Conservation (phyloP, 257 asterid species). For the Nicotiana obtusifolia region DNA sequence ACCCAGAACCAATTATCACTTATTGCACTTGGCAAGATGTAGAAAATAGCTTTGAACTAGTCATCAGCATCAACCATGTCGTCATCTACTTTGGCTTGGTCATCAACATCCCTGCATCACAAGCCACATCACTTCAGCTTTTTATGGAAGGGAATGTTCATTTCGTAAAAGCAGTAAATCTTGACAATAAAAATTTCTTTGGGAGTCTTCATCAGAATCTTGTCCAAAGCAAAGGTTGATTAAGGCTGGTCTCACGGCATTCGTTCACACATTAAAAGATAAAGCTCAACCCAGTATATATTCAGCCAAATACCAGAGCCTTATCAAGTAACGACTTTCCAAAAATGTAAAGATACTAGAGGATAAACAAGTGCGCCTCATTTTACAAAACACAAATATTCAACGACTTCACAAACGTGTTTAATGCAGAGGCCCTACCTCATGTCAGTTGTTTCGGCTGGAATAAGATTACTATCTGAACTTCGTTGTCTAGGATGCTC, state of each 20-base stretch:
- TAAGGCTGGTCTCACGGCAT: background rate
- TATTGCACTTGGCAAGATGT: background rate
- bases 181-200: background rate
- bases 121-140: background rate
- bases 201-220: background rate
- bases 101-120: constrained; percentile 34
- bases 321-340: background rate
- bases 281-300: background rate
- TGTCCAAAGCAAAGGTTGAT: background rate
- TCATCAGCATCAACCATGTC: constrained; percentile 19
- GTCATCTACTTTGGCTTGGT: constrained; percentile 22
- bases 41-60: background rate
- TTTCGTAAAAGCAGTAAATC: background rate
- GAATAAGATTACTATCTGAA: constrained; percentile 29
- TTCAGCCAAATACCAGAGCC: background rate
- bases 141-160: background rate
- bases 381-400: background rate
- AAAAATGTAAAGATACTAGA: background rate
- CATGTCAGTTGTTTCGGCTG: constrained; percentile 27
- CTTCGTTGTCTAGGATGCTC: constrained; percentile 42
- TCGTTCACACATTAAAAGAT: background rate
- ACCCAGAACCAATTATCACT: background rate
- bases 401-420: background rate
- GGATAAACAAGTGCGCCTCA: background rate
- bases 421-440: constrained; percentile 34